Conservation (phyloP, 2,329 filamentous ascomycete genomes). For the Aspergillus fructus region DNA sequence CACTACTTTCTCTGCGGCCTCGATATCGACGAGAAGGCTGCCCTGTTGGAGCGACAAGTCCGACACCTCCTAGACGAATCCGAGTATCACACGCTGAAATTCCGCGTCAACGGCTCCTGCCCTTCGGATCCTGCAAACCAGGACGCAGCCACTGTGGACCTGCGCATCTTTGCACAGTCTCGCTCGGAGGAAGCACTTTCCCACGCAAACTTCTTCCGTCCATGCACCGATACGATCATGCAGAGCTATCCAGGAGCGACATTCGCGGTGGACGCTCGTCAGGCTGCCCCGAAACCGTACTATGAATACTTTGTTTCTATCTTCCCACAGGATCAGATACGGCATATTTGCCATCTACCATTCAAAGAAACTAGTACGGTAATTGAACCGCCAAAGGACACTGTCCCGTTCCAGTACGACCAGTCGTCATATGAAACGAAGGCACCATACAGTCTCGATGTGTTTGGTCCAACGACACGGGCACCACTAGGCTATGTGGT, state of each 20-base stretch:
- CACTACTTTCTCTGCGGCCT: slow-evolving; percentile 41
- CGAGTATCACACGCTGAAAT: slow-evolving; percentile 17
- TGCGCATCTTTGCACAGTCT: slow-evolving; percentile 44
- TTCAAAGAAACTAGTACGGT: slow-evolving; percentile 1
- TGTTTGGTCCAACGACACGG: slow-evolving; percentile 26
- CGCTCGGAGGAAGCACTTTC: slow-evolving; percentile 26
- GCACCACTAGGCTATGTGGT: slow-evolving; percentile 36
- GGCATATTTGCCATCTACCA: slow-evolving; percentile 14
- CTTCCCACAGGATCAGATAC: slow-evolving; percentile 15
- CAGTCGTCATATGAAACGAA: slow-evolving; percentile 14
- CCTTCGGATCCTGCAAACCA: slow-evolving; percentile 29
- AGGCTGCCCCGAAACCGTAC: slow-evolving; percentile 16
- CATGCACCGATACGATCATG: slow-evolving; percentile 26
- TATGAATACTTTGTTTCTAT: slow-evolving; percentile 21
- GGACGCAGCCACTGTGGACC: slow-evolving; percentile 25
- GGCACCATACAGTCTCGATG: slow-evolving; percentile 10
- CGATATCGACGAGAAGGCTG: slow-evolving; percentile 40
- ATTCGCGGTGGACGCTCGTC: slow-evolving; percentile 16
- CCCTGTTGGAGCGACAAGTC: slow-evolving; percentile 36
- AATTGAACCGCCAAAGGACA: slow-evolving; percentile 1
- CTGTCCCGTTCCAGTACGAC: slow-evolving; percentile 8
- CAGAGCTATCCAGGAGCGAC: slow-evolving; percentile 27
- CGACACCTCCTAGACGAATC: slow-evolving; percentile 30
- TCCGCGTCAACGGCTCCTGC: slow-evolving; percentile 16
- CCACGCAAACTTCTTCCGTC: slow-evolving; percentile 21